Conservation (phyloP, 495 filamentous ascomycete species). For the Trichocladium antarcticum region DNA sequence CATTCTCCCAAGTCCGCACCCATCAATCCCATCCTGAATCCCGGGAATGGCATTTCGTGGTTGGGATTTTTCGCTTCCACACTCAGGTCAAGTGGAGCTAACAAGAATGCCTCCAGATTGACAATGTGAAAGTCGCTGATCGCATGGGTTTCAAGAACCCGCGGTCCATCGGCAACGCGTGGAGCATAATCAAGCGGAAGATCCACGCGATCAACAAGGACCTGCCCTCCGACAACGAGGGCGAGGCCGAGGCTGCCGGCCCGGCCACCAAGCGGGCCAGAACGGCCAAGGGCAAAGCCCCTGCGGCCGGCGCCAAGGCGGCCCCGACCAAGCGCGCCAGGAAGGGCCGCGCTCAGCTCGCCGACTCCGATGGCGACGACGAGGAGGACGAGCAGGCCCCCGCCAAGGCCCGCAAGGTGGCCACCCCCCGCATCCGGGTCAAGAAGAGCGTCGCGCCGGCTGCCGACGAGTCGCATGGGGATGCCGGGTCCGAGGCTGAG, state of each 20-base stretch:
- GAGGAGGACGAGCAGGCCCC: not conserved
- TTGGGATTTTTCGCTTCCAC: too few relatives aligned
- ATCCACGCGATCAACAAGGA: slow-evolving; percentile 11
- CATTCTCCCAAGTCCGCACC: not conserved
- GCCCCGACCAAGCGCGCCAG: not conserved
- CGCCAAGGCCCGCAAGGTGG: too few relatives aligned
- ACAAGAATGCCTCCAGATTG: not conserved
- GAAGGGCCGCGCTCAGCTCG: not conserved
- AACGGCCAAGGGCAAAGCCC: not conserved
- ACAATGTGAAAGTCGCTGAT: not conserved
- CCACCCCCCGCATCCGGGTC: too few relatives aligned
- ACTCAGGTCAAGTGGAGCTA: too few relatives aligned
- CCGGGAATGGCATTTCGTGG: too few relatives aligned
- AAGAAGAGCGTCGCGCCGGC: too few relatives aligned
- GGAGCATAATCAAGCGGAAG: not conserved
- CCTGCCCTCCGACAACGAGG: slow-evolving; percentile 14
- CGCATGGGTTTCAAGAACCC: not conserved
- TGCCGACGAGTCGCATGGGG: too few relatives aligned
- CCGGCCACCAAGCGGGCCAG: not conserved
- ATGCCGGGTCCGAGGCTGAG: too few relatives aligned
- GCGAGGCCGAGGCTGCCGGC: not conserved
- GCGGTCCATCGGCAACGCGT: slow-evolving; percentile 5
- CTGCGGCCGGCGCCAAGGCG: not conserved
- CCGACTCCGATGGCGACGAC: not conserved
- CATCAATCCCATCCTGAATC: not conserved